Base-by-base conservation (phyloP, 2,329 filamentous ascomycete genomes). In the Capronia epimyces region DNA sequence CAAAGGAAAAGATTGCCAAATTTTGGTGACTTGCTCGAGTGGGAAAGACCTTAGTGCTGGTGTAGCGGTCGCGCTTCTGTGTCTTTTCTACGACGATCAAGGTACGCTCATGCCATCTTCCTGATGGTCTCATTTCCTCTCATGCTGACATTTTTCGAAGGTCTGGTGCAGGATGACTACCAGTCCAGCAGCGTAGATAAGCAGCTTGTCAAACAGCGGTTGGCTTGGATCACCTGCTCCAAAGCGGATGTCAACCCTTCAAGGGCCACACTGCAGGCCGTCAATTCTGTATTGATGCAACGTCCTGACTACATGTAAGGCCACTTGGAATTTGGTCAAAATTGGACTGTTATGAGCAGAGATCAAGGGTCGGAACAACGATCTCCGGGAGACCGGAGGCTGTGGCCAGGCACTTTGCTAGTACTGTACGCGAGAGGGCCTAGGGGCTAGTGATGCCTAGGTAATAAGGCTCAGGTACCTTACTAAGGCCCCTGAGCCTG, bases 201-300 rank as follows among this genome's bases (percentile, higher is more conserved):
- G 69, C 74, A 76, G 7, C 75, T 85, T 43, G 89, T 97, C 64
- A 84, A 87, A 60, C 80, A 82, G 60, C 79, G 84, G 46, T 74
- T 97, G 25, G 84, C 86, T n/a, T 86, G 83, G 74, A 87, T 97
- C 60, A 87, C 91, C 67, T 84, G 83, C 3, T 81, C 80, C 0
- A 84, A 85, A 64, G 85, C 89, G 1, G 82, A 86, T 59, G 86
- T 84, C 2, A 95, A 94, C 64, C 90, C 91, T 0, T 90, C 84
- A 56, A 77, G 93, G 29, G 78, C 87, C 18, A 96, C 90, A 0
- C 71, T 97, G 31, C 90, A 96, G 68, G 91, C 88, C 60, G 85
- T 97, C 3, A 96, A 97, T 68, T 87, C 87, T 49, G 95, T 88
- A 63, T 70, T 97, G 45, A 91, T 97, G 82, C 67, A 71, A 56